Percentiles rank a stretch among this genome's conserved stretches.
Evolutionary conservation across 306 rosid genomes (phyloP).

Genomic region (Begonia peltatifolia): DNA sequence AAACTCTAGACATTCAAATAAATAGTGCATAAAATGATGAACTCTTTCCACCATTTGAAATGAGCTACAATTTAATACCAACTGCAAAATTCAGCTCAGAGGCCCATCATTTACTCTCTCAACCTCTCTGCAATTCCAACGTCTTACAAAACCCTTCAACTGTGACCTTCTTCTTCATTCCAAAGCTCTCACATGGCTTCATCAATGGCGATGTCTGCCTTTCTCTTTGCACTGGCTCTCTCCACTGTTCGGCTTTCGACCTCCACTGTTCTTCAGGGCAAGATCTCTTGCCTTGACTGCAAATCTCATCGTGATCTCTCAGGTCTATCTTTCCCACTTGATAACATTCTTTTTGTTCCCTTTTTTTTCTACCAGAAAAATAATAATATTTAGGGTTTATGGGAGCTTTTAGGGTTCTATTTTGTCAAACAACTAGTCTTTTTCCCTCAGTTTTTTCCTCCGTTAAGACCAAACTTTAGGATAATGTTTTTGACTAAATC

Average conservation of each 20-base stretch:
- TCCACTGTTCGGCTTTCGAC: slow-evolving; percentile 27
- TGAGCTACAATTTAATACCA: no score
- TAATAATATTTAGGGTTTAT: background rate
- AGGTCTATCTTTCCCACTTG: slow-evolving; percentile 21
- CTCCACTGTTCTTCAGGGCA: slow-evolving; percentile 36
- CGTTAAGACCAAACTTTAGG: no score
- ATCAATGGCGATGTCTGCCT: slow-evolving; percentile 19
- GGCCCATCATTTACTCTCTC: background rate
- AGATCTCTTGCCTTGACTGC: slow-evolving; percentile 67
- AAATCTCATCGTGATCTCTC: slow-evolving; percentile 28
- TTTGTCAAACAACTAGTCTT: no score
- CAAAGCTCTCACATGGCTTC: slow-evolving; percentile 32
- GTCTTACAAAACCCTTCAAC: slow-evolving; percentile 1
- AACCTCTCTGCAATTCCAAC: slow-evolving; percentile 3
- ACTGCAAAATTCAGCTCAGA: no score
- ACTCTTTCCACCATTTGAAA: no score
- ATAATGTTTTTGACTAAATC: no score
- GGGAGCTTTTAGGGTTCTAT: background rate
- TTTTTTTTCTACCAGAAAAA: background rate
- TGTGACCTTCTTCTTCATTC: slow-evolving; percentile 3
- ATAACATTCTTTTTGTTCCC: background rate
- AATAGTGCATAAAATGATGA: no score
- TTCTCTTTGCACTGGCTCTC: slow-evolving; percentile 31
- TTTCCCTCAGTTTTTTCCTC: background rate
- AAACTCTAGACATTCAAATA: no score